Base-by-base conservation (phyloP, 768 basidiomycete genomes). In the Brasilioporus rufonigricans region DNA sequence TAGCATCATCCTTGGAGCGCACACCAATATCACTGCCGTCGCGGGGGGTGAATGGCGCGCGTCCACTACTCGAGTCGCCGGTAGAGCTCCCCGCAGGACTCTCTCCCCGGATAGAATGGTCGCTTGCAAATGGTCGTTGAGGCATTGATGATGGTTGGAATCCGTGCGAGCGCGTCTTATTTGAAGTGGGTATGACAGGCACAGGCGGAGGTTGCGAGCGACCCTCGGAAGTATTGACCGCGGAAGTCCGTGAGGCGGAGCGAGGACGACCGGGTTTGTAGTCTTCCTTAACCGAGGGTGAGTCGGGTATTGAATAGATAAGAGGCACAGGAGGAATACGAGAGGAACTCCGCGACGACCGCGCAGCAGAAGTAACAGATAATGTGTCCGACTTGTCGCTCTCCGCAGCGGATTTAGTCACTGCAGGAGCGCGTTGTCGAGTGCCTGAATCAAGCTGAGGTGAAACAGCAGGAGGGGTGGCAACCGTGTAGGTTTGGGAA, bases 31-130 rank as follows among this genome's bases (percentile, higher is more conserved):
- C 91, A 60, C 89, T 90, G 24, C 89, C 91, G 63, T 91, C 90
- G 38, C 79, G 74, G 5, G 91, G 91, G 16, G 91, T 93, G 44
- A 87, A 74, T 12, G 91, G 91, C 18, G 80, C 79, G 33, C 84
- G 76, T 16, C 88, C 87, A 62, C 84, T 88, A 57, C 89, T 92
- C 55, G 90, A 91, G 65, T 87, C 90, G 8, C 91, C 91, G 14
- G 87, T 90, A 29, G 91, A 93, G 65, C 90, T 92, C 13, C 70
- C 70, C 0, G 87, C 86, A 13, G 90, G 90, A 63, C 89, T 91
- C 55, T 86, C 80, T 13, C 85, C 74, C 27, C 73, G 70, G 24
- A 68, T 6, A 12, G 63, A 53, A 29, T 74, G 65, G 46, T 63
- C 72, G 33, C 71, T 61, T 7, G 74, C 83, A 65, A 90, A 91